Base-by-base conservation (phyloP, 1,284 basidiomycete species). In the Tetrapyrgos nigripes region DNA sequence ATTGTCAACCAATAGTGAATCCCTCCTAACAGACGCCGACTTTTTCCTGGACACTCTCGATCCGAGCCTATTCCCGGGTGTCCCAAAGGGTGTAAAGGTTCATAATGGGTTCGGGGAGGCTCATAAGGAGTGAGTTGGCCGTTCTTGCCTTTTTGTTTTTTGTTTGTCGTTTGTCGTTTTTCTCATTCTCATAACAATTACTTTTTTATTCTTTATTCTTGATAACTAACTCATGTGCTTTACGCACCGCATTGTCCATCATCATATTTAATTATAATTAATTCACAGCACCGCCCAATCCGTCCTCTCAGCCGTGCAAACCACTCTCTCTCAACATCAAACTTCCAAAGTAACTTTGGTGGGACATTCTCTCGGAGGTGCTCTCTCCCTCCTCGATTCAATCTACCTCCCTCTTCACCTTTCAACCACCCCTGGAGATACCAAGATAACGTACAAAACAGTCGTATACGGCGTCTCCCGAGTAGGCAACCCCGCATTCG, bases 401-500 rank as follows among this genome's bases (percentile, higher is more conserved):
- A 24, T 51, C 14, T 51, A 51, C 27, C 50, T 51, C n/a, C 17
- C 50, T 1, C 17, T 35, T 17, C 28, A 51, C 31, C 17, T 51
- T 8, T 33, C 29, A 14, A n/a, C n/a, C n/a, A n/a, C n/a, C n/a
- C n/a, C n/a, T n/a, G n/a, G n/a, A n/a, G 23, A 21, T 4, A 51
- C 31, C 31, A 48, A 48, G 17, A 24, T 48, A 4, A 40, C 37
- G 13, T 40, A 17, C 37, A 35, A 10, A 24, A 51, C 37, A 23
- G 31, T 51, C 31, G 28, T 21, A 10, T 51, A 51, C 37, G 50
- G 50, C 23, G 37, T 31, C 19, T 33, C 50, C 9, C 31, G 50
- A 37, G 50, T 51, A 17, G 88, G 87, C 2, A 88, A 89, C 65
- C 77, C 82, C 64, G 81, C 73, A 0, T 87, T 85, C 57, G 85